Percentiles rank a stretch among this genome's conserved stretches.
Conservation (phyloP, 768 basidiomycete species). For the Podaxis rugospora region DNA sequence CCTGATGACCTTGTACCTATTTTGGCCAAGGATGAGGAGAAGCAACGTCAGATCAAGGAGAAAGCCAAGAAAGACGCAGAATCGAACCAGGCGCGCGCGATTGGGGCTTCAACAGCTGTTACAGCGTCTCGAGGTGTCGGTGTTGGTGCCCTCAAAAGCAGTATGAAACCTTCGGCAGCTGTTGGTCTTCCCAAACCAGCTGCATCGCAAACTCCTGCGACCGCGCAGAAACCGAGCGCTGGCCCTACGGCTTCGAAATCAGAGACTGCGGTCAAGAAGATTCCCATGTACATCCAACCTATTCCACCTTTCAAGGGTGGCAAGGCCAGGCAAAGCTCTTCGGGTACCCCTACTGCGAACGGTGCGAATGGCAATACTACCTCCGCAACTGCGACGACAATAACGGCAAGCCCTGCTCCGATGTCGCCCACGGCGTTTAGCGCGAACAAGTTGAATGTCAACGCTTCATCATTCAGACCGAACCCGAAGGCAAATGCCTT, state of each 20-base stretch:
- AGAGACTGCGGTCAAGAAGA: slow-evolving; percentile 33
- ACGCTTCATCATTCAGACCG: slow-evolving; percentile 89
- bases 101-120: slow-evolving; percentile 55
- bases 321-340: slow-evolving; percentile 29
- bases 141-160: slow-evolving; percentile 20
- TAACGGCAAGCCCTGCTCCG: slow-evolving; percentile 22
- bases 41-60: slow-evolving; percentile 78
- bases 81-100: slow-evolving; percentile 63
- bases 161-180: slow-evolving; percentile 26
- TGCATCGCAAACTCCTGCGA: slow-evolving; percentile 14
- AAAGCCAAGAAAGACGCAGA: slow-evolving; percentile 68
- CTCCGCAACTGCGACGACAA: slow-evolving; percentile 19
- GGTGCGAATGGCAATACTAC: slow-evolving; percentile 16
- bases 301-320: slow-evolving; percentile 89
- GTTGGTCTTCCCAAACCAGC: slow-evolving; percentile 20
- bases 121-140: slow-evolving; percentile 41
- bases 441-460: slow-evolving; percentile 72
- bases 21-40: slow-evolving; percentile 90
- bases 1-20: slow-evolving; percentile 93
- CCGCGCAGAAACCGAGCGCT: slow-evolving; percentile 21
- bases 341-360: slow-evolving; percentile 11
- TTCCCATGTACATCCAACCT: slow-evolving; percentile 77
- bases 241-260: slow-evolving; percentile 19
- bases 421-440: slow-evolving; percentile 49
- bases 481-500: slow-evolving; percentile 77